Evolutionary conservation across 2,329 filamentous ascomycete species (phyloP), one percentile per base, ranked within the genome.

Genomic region (Sphaerostilbella broomeana): DNA sequence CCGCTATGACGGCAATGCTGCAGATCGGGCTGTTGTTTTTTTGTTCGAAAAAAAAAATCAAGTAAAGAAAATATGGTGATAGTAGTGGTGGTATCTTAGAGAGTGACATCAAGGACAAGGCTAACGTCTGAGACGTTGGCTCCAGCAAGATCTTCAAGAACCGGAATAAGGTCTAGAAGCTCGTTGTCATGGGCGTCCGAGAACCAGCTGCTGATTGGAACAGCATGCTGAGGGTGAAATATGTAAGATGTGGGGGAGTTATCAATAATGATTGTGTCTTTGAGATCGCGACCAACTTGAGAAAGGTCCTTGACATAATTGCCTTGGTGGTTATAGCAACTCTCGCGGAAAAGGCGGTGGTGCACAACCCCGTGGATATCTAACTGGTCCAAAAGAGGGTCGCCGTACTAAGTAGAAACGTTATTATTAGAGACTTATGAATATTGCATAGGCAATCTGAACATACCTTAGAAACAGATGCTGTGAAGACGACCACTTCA

Each of bases 181-280:
- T 98, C 92, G 66, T 98, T 98, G 69, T 98, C 92, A 65, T 98
- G 92, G 46, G 92, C 92, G 67, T 98, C 92, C 51, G 89, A 95
- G 69, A 98, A 98, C 92, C 92, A 98, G 73, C 90, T 97, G 76
- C 89, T 95, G 68, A 98, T 98, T 18, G 92, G 92, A 35, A 98
- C 90, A 45, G 92, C 92, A 62, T 98, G 92, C 69, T 98, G 90
- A 17, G 92, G 92, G 61, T 98, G 92, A 75, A 98, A 98, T 56
- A 98, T 97, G 70, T 98, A 98, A 10, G 90, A 97, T 4, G 92
- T 98, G 3, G 92, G 92, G 32, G 92, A 97, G 67, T 98, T 98
- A 70, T 98, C 92, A 57, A 98, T 98, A 62, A 98, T 98, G 60
- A 98, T 98, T 15, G 90, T 98, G 59, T 98, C 90, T 63, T 87